Conservation (phyloP, 2,329 filamentous ascomycete genomes). For the Neonectria punicea region DNA sequence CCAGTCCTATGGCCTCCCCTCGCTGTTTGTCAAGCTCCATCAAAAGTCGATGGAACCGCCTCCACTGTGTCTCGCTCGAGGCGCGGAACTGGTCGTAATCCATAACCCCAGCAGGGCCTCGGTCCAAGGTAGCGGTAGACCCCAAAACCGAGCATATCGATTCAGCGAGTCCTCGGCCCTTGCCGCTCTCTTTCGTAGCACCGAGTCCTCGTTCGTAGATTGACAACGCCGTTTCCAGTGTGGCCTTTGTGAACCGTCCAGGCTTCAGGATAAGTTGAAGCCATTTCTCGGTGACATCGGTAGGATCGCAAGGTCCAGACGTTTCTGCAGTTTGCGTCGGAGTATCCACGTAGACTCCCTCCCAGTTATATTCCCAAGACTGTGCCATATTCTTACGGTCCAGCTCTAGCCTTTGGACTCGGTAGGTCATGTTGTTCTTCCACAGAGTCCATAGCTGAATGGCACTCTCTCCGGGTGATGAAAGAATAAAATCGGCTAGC, state of each 20-base stretch:
- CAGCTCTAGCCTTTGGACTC: conserved; percentile 79
- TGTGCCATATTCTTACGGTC: conserved; percentile 70
- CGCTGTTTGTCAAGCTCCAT: conserved; percentile 87
- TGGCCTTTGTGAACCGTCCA: conserved; percentile 81
- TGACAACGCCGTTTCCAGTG: conserved; percentile 83
- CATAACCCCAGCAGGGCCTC: conserved; percentile 70
- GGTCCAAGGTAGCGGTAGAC: conserved; percentile 73
- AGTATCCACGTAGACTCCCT: conserved; percentile 71
- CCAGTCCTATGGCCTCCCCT: conserved; percentile 82
- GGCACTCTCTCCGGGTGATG: conserved; percentile 62
- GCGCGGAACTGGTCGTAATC: conserved; percentile 80
- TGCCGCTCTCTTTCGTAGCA: conserved; percentile 49
- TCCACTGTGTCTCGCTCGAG: conserved; percentile 86
- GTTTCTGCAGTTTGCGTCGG: conserved; percentile 63
- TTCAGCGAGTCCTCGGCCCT: conserved; percentile 74
- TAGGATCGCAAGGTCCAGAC: conserved; percentile 71
- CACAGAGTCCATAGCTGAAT: conserved; percentile 80
- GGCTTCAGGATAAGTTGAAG: conserved; percentile 84
- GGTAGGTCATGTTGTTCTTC: conserved; percentile 85
- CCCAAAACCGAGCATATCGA: conserved; percentile 79
- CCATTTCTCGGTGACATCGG: conserved; percentile 86
- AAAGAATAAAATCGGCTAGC: conserved; percentile 78
- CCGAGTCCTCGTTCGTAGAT: conserved; percentile 78
- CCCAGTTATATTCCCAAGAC: conserved; percentile 77
- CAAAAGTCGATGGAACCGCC: conserved; percentile 86